Base-by-base conservation (phyloP, 805 yeast species). In the Candida ulmi region DNA sequence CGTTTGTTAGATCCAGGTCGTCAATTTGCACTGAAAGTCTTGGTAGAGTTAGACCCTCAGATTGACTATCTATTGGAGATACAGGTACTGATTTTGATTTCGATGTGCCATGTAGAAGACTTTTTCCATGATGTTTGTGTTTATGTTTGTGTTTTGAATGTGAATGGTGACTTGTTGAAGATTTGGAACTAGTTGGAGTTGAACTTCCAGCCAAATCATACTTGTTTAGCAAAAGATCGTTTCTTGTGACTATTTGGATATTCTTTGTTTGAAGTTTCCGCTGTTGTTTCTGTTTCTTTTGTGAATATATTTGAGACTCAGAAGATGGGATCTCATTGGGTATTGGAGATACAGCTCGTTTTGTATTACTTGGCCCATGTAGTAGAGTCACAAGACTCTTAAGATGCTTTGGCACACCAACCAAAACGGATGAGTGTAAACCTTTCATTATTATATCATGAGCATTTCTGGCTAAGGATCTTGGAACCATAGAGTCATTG, bases 191-290 rank as follows among this genome's bases (percentile, higher is more conserved):
- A 33, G 28, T 12, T n/a, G n/a, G n/a, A n/a, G n/a, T n/a, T n/a
- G n/a, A n/a, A n/a, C n/a, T n/a, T n/a, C n/a, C 12, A 13, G 42
- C 42, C 15, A 43, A 36, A 15, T 42, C 36, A 36, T 46, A 48
- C 3, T 33, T 47, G 23, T 49, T 50, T 35, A 50, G 46, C 9
- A 53, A 13, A 4, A 54, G 27, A 36, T 55, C 60, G 33, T 50
- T 48, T 36, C 60, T 48, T 1, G 59, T 55, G 8, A 55, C 45
- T 9, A 48, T 48, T 23, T 50, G 47, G 35, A 55, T 45, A 32
- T 46, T 37, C 32, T 52, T 55, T 1, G 55, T 54, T 24, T 45
- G 46, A 7, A 50, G 38, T 11, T 41, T 24, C 3, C n/a, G 18
- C 6, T 17, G 6, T 8, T 23, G 24, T 9, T 21, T 21, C 9